Conservation (phyloP, 2,329 filamentous ascomycete genomes). For the Alternaria longipes region DNA sequence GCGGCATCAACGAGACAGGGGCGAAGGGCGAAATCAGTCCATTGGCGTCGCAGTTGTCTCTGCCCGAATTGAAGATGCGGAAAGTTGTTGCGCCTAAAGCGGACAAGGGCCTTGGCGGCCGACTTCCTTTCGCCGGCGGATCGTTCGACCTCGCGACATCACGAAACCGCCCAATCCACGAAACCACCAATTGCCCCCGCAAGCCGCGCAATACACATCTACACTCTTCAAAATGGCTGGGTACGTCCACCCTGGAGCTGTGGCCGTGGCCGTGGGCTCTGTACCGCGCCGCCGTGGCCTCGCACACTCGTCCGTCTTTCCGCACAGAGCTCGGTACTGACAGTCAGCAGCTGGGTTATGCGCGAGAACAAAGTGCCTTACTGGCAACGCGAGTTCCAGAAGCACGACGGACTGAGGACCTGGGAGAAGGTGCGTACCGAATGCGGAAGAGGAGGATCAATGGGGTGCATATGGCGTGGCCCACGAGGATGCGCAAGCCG, state of each 20-base stretch:
- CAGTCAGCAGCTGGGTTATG: conserved; percentile 62
- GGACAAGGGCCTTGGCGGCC: conserved; percentile 29
- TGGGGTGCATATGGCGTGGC: neutral
- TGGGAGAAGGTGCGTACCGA: conserved; percentile 76
- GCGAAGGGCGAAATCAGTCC: conserved; percentile 27
- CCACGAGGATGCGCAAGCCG: neutral
- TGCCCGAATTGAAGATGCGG: conserved; percentile 12
- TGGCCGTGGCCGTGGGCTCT: conserved; percentile 1
- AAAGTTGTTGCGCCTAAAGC: conserved; percentile 27
- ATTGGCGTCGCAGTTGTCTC: conserved; percentile 26
- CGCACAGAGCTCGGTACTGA: conserved; percentile 39
- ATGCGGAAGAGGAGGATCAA: conserved; percentile 19
- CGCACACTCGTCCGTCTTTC: conserved; percentile 19
- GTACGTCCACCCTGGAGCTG: conserved; percentile 47
- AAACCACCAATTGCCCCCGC: conserved; percentile 47
- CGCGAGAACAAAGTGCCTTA: conserved; percentile 79
- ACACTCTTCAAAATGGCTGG: conserved; percentile 55
- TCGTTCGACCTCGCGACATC: conserved; percentile 44
- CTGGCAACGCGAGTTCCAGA: conserved; percentile 79
- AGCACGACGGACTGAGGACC: conserved; percentile 74
- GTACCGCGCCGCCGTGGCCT: conserved; percentile 23
- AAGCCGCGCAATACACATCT: conserved; percentile 37
- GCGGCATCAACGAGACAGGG: conserved; percentile 52
- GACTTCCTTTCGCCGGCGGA: conserved; percentile 26
- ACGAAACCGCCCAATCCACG: conserved; percentile 38